These are phyloP conservation scores for Ogataea naganishii DNA, from an alignment of 805 yeast species.

Conservation along the genomic window DNA sequence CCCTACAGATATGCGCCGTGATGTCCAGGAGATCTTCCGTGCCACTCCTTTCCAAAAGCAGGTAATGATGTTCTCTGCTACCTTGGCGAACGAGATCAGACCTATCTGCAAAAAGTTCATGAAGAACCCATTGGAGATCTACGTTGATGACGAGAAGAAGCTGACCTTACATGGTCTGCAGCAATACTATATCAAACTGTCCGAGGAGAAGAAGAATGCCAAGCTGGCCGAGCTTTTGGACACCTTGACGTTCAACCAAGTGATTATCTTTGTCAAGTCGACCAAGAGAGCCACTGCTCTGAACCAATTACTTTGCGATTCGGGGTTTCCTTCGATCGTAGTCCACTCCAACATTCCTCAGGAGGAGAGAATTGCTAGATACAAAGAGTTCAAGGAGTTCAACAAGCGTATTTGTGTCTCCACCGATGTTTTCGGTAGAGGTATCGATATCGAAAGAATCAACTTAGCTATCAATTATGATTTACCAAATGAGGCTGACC, in stretches of 20 bases:
- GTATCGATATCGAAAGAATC: constrained; percentile 98
- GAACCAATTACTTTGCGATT: constrained; percentile 79
- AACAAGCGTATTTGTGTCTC: constrained; percentile 98
- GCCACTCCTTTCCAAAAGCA: constrained; percentile 97
- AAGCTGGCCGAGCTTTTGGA: constrained; percentile 88
- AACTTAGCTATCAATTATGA: constrained; percentile 97
- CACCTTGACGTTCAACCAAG: constrained; percentile 94
- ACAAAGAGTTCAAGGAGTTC: constrained; percentile 94
- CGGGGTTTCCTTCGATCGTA: constrained; percentile 95
- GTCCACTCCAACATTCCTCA: constrained; percentile 94
- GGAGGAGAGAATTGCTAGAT: constrained; percentile 95
- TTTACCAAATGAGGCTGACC: constrained; percentile 93
- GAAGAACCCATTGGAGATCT: constrained; percentile 96
- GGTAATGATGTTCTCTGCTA: constrained; percentile 99
- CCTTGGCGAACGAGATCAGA: constrained; percentile 87
- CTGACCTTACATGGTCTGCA: constrained; percentile 96
- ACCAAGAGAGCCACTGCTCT: constrained; percentile 88
- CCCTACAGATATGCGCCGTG: constrained; percentile 89
- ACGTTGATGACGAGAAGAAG: constrained; percentile 96
- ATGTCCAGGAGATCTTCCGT: constrained; percentile 95
- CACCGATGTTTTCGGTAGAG: constrained; percentile 98
- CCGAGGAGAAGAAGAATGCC: constrained; percentile 88
- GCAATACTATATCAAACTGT: constrained; percentile 87
- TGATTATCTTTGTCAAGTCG: constrained; percentile 89
- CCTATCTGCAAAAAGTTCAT: constrained; percentile 96